Evolutionary conservation across 139 green algal species (phyloP).

Genomic region (Chlorella sp.): DNA sequence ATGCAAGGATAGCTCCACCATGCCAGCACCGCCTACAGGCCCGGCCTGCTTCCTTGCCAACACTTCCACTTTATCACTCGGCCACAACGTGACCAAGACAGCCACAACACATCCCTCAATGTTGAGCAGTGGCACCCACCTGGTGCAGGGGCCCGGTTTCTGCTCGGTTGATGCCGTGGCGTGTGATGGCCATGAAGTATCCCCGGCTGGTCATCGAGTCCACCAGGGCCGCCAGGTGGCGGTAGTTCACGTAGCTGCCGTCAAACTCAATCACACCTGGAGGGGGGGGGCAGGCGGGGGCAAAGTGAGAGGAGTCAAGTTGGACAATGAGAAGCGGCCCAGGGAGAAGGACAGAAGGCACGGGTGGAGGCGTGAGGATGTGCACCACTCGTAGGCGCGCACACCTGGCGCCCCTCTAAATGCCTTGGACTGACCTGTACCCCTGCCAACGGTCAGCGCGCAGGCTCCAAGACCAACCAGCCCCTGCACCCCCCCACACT

Average conservation of each 20-base stretch:
- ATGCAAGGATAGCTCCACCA: no score
- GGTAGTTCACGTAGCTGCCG: constrained; percentile 98
- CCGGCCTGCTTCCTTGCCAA: no score
- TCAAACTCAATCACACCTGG: constrained; percentile 98
- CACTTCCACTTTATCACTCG: no score
- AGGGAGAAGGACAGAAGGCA: background rate
- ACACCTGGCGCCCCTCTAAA: no score
- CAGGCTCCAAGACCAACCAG: background rate
- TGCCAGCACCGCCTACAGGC: no score
- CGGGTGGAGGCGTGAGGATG: no score
- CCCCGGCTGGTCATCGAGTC: constrained; percentile 91
- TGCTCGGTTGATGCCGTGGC: constrained; percentile 98
- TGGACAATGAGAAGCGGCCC: background rate
- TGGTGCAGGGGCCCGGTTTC: constrained; percentile 92
- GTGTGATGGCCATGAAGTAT: constrained; percentile 98
- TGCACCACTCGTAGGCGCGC: no score
- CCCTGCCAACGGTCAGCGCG: background rate
- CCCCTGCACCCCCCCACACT: background rate
- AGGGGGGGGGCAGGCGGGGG: background rate
- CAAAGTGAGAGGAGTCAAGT: background rate
- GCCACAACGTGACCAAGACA: background rate
- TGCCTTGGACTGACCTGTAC: no score
- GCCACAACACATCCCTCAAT: no score
- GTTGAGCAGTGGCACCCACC: no score
- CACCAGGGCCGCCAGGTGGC: constrained; percentile 94